Base-by-base conservation (phyloP, 1,284 basidiomycete species). In the Boletellus deceptivus region DNA sequence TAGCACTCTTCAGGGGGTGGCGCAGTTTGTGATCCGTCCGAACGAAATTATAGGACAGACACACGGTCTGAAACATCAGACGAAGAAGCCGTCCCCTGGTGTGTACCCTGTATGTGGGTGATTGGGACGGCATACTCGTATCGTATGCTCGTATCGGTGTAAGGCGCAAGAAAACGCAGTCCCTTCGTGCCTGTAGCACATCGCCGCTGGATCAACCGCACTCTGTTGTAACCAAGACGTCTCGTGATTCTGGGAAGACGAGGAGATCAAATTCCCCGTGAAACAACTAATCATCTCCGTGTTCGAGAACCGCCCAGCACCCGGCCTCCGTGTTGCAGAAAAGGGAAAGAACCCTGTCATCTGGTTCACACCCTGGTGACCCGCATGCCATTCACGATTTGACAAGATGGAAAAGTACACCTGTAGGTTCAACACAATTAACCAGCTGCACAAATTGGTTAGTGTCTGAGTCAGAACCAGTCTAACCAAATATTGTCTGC, bases 41-140 rank as follows among this genome's bases (percentile, higher is more conserved):
- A 25, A 25, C 0, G 33, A 46, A 25, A 57, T 9, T 14, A 52
- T 54, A 1, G 77, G 74, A 40, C 80, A 75, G 31, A 70, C 56
- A 2, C 68, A 70, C 1, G 65, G 62, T 24, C 60, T 60, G 56
- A 79, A 73, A 1, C 57, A 54, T 27, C 79, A 67, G 6, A 72
- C 77, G 64, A 83, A 82, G 65, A 79, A 82, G 50, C 75, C 74
- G 53, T 82, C 80, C 78, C 78, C 82, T 22, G 74, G 75, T 17
- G 56, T 71, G 64, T 82, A 63, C 4, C 55, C 55, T 52, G 48
- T 52, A 36, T 64, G 14, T 6, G 55, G 53, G 3, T 46, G 34
- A 1, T 50, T 43, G 0, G 50, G 53, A 22, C 53, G 1, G 37
- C 55, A 62, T 7, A 50, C 9, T 37, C 47, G 65, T 3, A 52